Evolutionary conservation across 331 rosid species (phyloP).

Genomic region (Quercus lobata): DNA sequence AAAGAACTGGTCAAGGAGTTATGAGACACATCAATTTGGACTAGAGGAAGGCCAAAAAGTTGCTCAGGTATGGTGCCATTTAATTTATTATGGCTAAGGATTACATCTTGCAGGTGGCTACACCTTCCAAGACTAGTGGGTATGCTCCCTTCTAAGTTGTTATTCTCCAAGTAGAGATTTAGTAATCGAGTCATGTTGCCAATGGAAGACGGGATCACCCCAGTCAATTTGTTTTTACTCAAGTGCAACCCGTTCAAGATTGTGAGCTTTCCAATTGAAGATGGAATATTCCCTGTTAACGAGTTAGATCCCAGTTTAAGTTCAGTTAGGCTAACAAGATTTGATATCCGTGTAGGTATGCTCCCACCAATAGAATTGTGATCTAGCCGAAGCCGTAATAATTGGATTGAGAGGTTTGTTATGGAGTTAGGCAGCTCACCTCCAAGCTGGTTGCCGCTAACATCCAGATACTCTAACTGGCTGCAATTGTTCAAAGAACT

Average conservation of each 20-base stretch:
- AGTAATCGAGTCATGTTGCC: background rate
- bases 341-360: background rate
- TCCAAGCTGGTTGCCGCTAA: background rate
- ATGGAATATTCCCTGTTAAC: background rate
- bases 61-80: background rate
- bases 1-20: background rate
- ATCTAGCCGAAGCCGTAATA: background rate
- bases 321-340: background rate
- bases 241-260: background rate
- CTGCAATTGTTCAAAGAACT: background rate
- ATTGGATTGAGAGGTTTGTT: background rate
- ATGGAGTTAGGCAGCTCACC: background rate
- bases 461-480: accelerated
- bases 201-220: background rate
- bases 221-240: background rate
- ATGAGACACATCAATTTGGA: background rate
- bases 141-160: background rate
- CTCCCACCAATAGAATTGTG: background rate
- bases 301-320: background rate
- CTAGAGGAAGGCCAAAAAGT: background rate
- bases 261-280: background rate
- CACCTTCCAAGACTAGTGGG: background rate
- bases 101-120: background rate
- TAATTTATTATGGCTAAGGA: background rate
- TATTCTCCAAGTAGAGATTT: background rate